These are phyloP conservation scores for Paxillus ammoniavirescens DNA, from an alignment of 768 basidiomycete species.

Conservation along the genomic window DNA sequence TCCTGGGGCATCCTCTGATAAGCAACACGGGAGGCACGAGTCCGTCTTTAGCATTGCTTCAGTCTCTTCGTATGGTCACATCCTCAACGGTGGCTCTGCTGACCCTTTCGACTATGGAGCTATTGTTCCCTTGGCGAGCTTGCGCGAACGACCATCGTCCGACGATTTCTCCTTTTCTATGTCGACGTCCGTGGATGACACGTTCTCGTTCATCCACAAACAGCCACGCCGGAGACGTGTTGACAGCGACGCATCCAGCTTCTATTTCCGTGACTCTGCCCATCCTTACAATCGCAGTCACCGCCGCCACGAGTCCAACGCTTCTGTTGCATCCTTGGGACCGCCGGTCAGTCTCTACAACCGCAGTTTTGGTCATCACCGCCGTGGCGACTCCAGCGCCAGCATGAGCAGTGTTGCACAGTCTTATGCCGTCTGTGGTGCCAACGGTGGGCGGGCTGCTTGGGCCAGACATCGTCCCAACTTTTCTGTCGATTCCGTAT, in stretches of 20 bases:
- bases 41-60: conserved; percentile 75
- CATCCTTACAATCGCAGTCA: conserved; percentile 46
- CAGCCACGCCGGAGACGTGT: conserved; percentile 49
- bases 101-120: conserved; percentile 76
- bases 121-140: conserved; percentile 37
- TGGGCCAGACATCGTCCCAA: conserved; percentile 62
- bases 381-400: conserved; percentile 56
- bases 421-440: conserved; percentile 54
- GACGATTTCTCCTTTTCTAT: conserved; percentile 60
- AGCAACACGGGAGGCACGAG: conserved; percentile 47
- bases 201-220: conserved; percentile 58
- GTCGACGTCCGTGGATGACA: conserved; percentile 61
- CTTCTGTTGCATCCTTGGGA: conserved; percentile 50
- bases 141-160: conserved; percentile 53
- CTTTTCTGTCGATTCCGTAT: conserved; percentile 59
- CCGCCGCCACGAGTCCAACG: conserved; percentile 60
- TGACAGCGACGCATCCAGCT: conserved; percentile 76
- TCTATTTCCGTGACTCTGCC: conserved; percentile 54
- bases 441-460: conserved; percentile 52
- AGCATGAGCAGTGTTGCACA: conserved; percentile 59
- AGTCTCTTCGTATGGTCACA: conserved; percentile 73
- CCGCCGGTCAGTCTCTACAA: conserved; percentile 77
- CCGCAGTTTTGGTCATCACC: conserved; percentile 53
- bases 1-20: conserved; percentile 35
- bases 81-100: conserved; percentile 55